Percentiles rank a stretch among this genome's conserved stretches.
These are phyloP conservation scores for Chaetomiaceae sp. DNA, from an alignment of 2,329 filamentous ascomycete genomes.

Conservation along the genomic window DNA sequence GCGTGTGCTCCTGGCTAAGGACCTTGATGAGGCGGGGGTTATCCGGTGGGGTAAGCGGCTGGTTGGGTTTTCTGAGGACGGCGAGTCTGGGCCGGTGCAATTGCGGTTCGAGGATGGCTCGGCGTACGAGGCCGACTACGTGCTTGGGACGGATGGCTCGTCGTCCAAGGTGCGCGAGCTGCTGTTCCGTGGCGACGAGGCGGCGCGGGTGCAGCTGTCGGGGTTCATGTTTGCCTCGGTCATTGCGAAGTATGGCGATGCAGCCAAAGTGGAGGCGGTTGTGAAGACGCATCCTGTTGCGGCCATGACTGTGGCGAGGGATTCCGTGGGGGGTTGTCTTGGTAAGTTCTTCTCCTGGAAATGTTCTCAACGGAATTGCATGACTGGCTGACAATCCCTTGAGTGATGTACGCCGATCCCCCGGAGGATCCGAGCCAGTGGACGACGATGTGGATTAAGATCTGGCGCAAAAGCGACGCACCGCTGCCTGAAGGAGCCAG, in stretches of 20 bases:
- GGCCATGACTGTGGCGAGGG: slow-evolving; percentile 30
- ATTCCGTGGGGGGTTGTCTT: slow-evolving; percentile 29
- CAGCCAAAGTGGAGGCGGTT: slow-evolving; percentile 27
- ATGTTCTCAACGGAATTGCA: neutral
- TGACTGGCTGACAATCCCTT: neutral
- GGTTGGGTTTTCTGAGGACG: neutral
- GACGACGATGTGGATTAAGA: slow-evolving; percentile 35
- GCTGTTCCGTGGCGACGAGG: slow-evolving; percentile 26
- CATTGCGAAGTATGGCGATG: slow-evolving; percentile 27
- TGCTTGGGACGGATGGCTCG: slow-evolving; percentile 34
- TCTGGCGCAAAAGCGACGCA: slow-evolving; percentile 27
- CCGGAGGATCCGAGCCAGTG: slow-evolving; percentile 28
- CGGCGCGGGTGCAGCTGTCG: slow-evolving; percentile 23
- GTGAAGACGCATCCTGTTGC: slow-evolving; percentile 31
- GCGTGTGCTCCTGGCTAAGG: slow-evolving; percentile 31
- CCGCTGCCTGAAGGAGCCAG: slow-evolving; percentile 26
- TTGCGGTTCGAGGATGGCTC: slow-evolving; percentile 30
- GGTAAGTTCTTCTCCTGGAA: slow-evolving; percentile 23
- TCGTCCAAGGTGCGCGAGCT: slow-evolving; percentile 31
- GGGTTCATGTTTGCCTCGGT: slow-evolving; percentile 32
- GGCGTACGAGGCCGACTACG: slow-evolving; percentile 25
- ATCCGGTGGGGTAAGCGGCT: slow-evolving; percentile 32
- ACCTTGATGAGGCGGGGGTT: slow-evolving; percentile 24
- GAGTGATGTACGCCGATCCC: slow-evolving; percentile 26
- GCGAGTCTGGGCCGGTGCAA: slow-evolving; percentile 14